Conservation (phyloP, 495 filamentous ascomycete species). For the Talaromyces thailandensis region DNA sequence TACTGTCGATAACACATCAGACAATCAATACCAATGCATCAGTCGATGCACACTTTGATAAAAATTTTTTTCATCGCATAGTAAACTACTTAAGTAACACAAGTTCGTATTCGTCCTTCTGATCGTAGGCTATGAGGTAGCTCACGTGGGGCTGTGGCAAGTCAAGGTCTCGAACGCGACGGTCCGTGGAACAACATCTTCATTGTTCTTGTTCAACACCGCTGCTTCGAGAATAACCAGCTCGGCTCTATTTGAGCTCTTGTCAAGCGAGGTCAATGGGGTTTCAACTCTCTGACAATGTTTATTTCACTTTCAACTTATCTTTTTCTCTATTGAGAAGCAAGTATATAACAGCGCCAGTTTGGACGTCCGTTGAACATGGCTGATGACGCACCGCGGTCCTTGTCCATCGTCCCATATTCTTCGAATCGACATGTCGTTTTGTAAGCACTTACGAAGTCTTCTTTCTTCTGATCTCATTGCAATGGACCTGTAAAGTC, state of each 20-base stretch:
- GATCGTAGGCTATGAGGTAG: not conserved
- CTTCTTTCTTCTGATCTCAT: not conserved
- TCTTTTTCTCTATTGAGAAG: not conserved
- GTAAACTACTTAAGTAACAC: not conserved
- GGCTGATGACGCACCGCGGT: constrained; percentile 23
- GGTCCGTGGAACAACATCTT: not conserved
- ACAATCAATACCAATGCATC: not conserved
- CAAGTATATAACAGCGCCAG: constrained; percentile 2
- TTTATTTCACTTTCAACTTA: not conserved
- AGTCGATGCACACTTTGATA: not conserved
- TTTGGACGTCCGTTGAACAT: constrained; percentile 8
- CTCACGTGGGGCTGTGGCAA: constrained; percentile 18
- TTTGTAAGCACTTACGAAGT: constrained; percentile 26
- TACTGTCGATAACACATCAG: not conserved
- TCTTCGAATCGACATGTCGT: constrained; percentile 41
- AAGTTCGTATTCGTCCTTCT: not conserved
- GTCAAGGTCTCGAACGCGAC: not conserved
- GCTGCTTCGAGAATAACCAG: not conserved
- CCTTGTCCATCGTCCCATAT: constrained; percentile 42
- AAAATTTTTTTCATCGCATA: not conserved
- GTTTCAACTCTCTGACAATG: not conserved
- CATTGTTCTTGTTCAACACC: not conserved
- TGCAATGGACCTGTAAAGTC: not conserved
- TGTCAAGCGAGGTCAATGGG: not conserved
- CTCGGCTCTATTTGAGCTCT: not conserved